Conservation (phyloP, 192 early-diverging fungal genomes). For the Backusella parvicylindrica region DNA sequence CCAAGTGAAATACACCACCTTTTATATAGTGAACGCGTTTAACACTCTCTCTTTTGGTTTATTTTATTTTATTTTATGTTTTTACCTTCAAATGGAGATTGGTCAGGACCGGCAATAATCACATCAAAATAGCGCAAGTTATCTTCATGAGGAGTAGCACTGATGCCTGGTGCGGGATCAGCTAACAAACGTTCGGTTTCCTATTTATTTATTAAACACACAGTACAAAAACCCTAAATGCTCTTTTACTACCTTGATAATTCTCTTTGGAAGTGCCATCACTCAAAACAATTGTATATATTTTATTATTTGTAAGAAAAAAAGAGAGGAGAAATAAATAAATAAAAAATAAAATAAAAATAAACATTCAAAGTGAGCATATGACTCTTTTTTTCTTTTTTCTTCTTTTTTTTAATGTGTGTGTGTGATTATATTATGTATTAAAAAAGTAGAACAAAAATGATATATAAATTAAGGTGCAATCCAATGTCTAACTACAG, state of each 20-base stretch:
- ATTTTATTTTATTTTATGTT: too few species aligned
- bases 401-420: too few species aligned
- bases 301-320: not conserved
- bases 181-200: slow-evolving; percentile 93
- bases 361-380: not conserved
- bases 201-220: slow-evolving; percentile 38
- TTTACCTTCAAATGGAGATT: slow-evolving; percentile 95
- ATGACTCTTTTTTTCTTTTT: not conserved
- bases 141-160: slow-evolving; percentile 83
- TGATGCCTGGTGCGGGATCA: slow-evolving; percentile 94
- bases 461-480: slow-evolving; percentile 29
- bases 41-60: not conserved
- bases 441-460: too few species aligned
- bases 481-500: slow-evolving; percentile 48
- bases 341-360: not conserved
- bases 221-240: not conserved
- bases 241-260: slow-evolving; percentile 47
- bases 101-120: slow-evolving; percentile 82
- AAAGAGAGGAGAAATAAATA: not conserved
- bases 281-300: not conserved
- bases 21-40: not conserved
- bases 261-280: slow-evolving; percentile 51
- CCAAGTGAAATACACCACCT: slow-evolving; percentile 93
- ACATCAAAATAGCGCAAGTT: slow-evolving; percentile 99
- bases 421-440: too few species aligned